Conservation (phyloP, 306 rosid genomes). For the Castanospermum australe region DNA sequence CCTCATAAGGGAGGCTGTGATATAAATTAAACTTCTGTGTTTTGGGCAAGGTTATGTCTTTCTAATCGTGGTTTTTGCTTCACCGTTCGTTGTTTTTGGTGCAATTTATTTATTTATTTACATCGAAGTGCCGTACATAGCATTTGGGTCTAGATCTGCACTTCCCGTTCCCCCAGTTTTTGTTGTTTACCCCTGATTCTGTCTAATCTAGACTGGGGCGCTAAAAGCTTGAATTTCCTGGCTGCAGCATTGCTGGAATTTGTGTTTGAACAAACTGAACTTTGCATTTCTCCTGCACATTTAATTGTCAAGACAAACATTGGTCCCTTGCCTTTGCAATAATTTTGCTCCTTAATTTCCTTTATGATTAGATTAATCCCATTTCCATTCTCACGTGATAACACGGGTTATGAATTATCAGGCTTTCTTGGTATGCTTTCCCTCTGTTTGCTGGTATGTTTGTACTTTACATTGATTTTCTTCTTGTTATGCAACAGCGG, state of each 20-base stretch:
- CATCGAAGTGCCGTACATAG: neutral
- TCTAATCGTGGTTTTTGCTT: neutral
- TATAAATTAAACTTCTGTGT: neutral
- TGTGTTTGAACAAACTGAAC: neutral
- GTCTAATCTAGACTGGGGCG: neutral
- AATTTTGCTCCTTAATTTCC: neutral
- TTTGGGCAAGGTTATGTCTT: neutral
- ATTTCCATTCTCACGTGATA: neutral
- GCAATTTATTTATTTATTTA: neutral
- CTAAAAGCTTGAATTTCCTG: neutral
- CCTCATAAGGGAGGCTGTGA: no score
- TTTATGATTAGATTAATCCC: neutral
- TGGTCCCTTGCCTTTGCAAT: neutral
- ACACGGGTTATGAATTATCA: neutral
- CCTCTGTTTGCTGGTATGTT: neutral
- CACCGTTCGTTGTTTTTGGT: neutral
- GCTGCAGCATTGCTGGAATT: neutral
- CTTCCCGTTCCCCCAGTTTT: neutral
- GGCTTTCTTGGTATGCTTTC: neutral
- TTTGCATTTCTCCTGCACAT: neutral
- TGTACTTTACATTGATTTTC: neutral
- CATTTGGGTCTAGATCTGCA: slow-evolving; percentile 26
- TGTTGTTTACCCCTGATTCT: neutral
- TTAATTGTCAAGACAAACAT: neutral
- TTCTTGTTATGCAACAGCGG: slow-evolving; percentile 53